phyloP scores from a whole-genome alignment of 768 basidiomycete species.

The Tricholoma bakamatsutake region DNA sequence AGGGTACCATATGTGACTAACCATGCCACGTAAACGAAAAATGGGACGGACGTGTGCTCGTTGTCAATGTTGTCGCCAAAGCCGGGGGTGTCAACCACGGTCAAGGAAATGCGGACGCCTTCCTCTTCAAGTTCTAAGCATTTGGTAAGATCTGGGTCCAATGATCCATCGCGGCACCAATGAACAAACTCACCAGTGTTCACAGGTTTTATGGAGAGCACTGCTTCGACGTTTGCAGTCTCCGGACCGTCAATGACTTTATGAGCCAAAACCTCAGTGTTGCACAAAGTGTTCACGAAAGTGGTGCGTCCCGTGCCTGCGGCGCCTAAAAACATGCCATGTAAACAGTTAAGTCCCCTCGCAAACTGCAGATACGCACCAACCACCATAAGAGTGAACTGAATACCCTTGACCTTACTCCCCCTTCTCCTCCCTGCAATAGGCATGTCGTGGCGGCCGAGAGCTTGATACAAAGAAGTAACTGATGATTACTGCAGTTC shows the following conservation, averaged over 20 bases:
- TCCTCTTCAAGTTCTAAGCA: constrained; percentile 82
- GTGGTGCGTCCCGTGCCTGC: constrained; percentile 87
- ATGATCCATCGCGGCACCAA: constrained; percentile 5
- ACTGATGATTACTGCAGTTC: constrained; percentile 5
- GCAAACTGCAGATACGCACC: constrained; percentile 44
- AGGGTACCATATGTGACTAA: constrained; percentile 1
- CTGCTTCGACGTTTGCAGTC: constrained; percentile 71
- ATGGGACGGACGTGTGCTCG: constrained; percentile 62
- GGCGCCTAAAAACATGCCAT: constrained; percentile 46
- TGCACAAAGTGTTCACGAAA: constrained; percentile 90
- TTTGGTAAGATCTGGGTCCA: not conserved
- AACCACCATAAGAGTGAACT: constrained; percentile 86
- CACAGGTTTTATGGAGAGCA: constrained; percentile 74
- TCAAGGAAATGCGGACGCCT: constrained; percentile 83
- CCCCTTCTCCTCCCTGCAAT: constrained; percentile 47
- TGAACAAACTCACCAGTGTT: constrained; percentile 56
- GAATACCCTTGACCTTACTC: constrained; percentile 86
- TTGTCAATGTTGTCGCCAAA: constrained; percentile 92
- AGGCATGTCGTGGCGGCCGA: constrained; percentile 30
- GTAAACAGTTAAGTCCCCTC: not conserved
- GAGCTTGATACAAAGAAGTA: constrained; percentile 7
- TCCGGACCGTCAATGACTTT: constrained; percentile 59
- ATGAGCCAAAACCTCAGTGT: constrained; percentile 68
- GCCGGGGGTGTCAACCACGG: constrained; percentile 89
- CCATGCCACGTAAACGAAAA: constrained; percentile 3